Evolutionary conservation across 495 filamentous ascomycete species (phyloP).

Genomic region (Aspergillus carlsbadensis): DNA sequence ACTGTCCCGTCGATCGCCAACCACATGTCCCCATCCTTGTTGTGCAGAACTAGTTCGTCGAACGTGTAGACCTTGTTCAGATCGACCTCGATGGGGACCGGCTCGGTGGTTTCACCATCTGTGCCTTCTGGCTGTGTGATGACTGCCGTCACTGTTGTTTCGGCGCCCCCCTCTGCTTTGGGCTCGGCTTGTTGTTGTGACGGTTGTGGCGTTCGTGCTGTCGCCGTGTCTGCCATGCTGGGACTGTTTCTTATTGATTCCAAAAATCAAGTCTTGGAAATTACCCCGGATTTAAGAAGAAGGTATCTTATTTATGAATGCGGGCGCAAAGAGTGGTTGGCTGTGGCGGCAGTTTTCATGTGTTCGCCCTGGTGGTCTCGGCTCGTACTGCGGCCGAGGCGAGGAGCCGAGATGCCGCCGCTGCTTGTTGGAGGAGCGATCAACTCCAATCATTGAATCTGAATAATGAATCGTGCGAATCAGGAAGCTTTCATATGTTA

Average conservation of each 20-base stretch:
- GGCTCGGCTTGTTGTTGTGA: too few species aligned
- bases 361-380: neutral
- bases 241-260: too few species aligned
- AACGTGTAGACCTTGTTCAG: neutral
- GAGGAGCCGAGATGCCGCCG: slow-evolving; percentile 9
- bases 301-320: neutral
- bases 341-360: neutral
- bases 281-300: too few species aligned
- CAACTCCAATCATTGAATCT: too few species aligned
- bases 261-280: too few species aligned
- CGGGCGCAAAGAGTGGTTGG: neutral
- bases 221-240: too few species aligned
- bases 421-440: neutral
- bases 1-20: slow-evolving; percentile 11
- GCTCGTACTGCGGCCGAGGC: neutral
- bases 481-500: too few species aligned
- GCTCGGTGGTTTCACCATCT: neutral
- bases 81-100: neutral
- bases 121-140: neutral
- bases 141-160: too few species aligned
- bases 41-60: slow-evolving; percentile 1
- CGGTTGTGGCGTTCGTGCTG: too few species aligned
- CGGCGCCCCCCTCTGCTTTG: too few species aligned
- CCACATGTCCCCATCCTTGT: slow-evolving; percentile 8
- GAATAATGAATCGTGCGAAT: too few species aligned